These are phyloP conservation scores for Elsinoe fawcettii DNA, from an alignment of 2,329 filamentous ascomycete species.

Conservation along the genomic window DNA sequence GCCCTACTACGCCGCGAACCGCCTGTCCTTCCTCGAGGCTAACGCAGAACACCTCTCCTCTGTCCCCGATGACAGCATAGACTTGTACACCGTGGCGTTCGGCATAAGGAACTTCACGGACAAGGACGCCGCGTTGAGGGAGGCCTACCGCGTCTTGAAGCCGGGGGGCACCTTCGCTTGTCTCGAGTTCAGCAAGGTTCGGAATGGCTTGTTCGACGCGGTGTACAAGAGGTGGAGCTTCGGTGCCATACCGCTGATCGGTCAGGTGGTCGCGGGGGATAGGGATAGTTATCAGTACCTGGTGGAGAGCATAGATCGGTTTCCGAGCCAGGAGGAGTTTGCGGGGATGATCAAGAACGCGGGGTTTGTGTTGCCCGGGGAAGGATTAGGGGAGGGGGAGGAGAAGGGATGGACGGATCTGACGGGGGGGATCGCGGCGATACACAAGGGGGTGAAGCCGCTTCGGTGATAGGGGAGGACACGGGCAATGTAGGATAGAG, in stretches of 20 bases:
- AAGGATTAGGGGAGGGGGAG: slow-evolving; percentile 23
- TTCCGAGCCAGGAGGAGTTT: slow-evolving; percentile 80
- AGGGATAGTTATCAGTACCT: slow-evolving; percentile 96
- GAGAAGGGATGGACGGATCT: slow-evolving; percentile 77
- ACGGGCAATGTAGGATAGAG: not conserved
- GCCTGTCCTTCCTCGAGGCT: slow-evolving; percentile 71
- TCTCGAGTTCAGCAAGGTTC: slow-evolving; percentile 86
- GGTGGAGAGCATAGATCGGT: slow-evolving; percentile 93
- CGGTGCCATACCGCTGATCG: slow-evolving; percentile 85
- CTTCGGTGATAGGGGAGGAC: slow-evolving; percentile 16
- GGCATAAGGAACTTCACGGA: slow-evolving; percentile 96
- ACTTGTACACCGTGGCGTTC: slow-evolving; percentile 95
- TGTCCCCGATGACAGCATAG: slow-evolving; percentile 65
- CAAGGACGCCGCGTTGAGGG: slow-evolving; percentile 71
- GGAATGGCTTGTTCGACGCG: slow-evolving; percentile 68
- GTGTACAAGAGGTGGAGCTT: slow-evolving; percentile 97
- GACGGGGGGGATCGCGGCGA: slow-evolving; percentile 85
- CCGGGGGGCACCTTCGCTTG: slow-evolving; percentile 95
- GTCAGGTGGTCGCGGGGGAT: slow-evolving; percentile 88
- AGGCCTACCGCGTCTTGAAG: slow-evolving; percentile 82
- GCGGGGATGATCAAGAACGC: slow-evolving; percentile 73
- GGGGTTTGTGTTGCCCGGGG: slow-evolving; percentile 72
- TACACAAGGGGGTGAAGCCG: slow-evolving; percentile 93
- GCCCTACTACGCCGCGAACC: slow-evolving; percentile 47
- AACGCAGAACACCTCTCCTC: slow-evolving; percentile 71